Percentiles rank a stretch among this genome's conserved stretches.
Evolutionary conservation across 2,329 filamentous ascomycete genomes (phyloP).

Genomic region (Keithomyces neogunnii): DNA sequence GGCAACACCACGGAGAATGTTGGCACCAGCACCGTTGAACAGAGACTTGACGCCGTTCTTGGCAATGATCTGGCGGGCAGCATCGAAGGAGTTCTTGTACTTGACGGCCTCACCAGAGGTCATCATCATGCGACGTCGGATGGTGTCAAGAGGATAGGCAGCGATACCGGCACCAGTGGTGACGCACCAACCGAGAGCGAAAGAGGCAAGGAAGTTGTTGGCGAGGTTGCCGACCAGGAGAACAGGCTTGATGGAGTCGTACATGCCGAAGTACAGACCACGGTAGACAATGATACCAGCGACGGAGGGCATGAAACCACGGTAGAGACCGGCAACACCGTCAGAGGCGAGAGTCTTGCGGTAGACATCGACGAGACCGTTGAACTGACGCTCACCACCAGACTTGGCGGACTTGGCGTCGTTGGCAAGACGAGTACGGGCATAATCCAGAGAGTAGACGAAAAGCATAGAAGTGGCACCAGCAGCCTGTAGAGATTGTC

Average conservation of each 20-base stretch:
- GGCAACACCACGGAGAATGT: constrained; percentile 99
- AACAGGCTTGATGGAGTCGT: constrained; percentile 99
- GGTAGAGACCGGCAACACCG: constrained; percentile 99
- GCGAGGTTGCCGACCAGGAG: constrained; percentile 83
- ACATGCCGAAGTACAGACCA: constrained; percentile 99
- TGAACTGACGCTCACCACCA: constrained; percentile 98
- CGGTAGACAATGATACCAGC: constrained; percentile 99
- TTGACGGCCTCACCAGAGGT: constrained; percentile 96
- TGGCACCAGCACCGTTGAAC: constrained; percentile 99
- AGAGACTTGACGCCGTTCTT: constrained; percentile 97
- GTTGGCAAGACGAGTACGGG: constrained; percentile 99
- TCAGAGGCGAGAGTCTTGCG: constrained; percentile 98
- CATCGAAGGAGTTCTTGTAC: constrained; percentile 96
- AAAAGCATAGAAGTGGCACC: constrained; percentile 99
- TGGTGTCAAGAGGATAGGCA: constrained; percentile 99
- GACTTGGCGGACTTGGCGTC: constrained; percentile 98
- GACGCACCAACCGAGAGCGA: constrained; percentile 96
- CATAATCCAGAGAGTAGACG: constrained; percentile 99
- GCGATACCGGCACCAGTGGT: constrained; percentile 99
- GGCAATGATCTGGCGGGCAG: constrained; percentile 91
- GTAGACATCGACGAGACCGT: constrained; percentile 99
- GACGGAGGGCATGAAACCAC: constrained; percentile 99
- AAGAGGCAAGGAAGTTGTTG: constrained; percentile 99
- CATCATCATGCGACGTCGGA: constrained; percentile 99
- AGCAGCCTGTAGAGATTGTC: constrained; percentile 54